Base-by-base conservation (phyloP, 495 filamentous ascomycete genomes). In the Penicillium maclennaniae region DNA sequence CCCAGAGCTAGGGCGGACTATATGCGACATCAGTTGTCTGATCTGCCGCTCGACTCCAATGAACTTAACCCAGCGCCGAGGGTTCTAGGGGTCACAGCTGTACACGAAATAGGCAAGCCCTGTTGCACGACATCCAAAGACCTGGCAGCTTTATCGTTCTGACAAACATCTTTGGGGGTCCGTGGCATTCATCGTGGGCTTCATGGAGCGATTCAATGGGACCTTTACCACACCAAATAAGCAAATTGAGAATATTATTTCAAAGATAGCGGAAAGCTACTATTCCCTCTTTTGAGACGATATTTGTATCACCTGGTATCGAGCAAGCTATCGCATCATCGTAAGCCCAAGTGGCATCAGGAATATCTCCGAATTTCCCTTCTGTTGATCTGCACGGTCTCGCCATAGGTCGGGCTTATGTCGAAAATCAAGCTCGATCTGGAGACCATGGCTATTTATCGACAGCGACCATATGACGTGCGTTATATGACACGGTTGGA, bases 1-100 rank as follows among this genome's bases (percentile, higher is more conserved):
- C 75, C 78, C 38, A 81, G 69, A 0, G 73, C 76, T 10, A 79
- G 52, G 1, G 75, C 75, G 19, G 73, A 77, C 70, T 69, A 39
- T 15, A 34, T 40, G 23, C 37, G n/a, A 43, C 54, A 36, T 52
- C 37, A 63, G 42, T 27, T 46, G 48, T 39, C 28, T 48, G 23
- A 41, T 12, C 12, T 3, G 37, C 38, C 16, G 5, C 0, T 43
- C 38, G 17, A 19, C 23, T 16, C 19, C 28, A 49, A 26, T 12
- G 27, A 8, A 57, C 65, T 49, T 58, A 68, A 62, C 12, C 65
- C 65, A 53, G 62, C 59, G 6, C 65, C 59, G 7, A 68, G 43
- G 15, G 57, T 58, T 28, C 56, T 65, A 17, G 59, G 57, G 23
- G 43, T 7, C 17, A 51, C 52, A 2, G 39, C 20, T 10, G n/a